These are phyloP conservation scores for Vitis cinerea DNA, from an alignment of 164 flowering plant genomes.

Conservation along the genomic window DNA sequence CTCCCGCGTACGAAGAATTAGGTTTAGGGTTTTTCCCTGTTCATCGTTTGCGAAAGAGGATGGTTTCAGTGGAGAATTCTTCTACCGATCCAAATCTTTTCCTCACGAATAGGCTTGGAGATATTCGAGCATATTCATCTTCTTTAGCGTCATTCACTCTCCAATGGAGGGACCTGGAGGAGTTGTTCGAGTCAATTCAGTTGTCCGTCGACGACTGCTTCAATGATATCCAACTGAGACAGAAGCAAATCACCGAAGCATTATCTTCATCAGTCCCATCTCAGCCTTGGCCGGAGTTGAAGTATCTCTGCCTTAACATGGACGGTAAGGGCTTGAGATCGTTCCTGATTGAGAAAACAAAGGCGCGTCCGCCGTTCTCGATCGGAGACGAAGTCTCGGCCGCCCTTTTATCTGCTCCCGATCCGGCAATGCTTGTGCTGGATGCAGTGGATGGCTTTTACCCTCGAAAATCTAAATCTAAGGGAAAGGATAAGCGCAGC, in stretches of 20 bases:
- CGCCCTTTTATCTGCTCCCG: not conserved
- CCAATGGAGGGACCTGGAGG: not conserved
- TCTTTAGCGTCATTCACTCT: conserved; percentile 1
- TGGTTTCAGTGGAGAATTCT: too few species aligned
- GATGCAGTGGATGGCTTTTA: not conserved
- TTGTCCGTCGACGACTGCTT: not conserved
- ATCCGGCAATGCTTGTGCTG: conserved; percentile 1
- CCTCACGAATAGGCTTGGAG: not conserved
- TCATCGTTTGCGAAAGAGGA: too few species aligned
- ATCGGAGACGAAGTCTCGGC: not conserved
- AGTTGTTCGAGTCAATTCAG: not conserved
- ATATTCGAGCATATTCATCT: not conserved
- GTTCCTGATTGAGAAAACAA: not conserved
- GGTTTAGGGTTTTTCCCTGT: too few species aligned
- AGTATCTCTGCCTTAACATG: not conserved
- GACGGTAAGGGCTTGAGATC: not conserved
- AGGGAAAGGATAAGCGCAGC: not conserved
- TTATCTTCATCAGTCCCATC: too few species aligned
- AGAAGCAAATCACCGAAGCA: too few species aligned
- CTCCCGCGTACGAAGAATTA: too few species aligned
- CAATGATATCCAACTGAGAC: too few species aligned
- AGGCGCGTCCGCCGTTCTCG: not conserved
- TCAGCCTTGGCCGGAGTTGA: not conserved
- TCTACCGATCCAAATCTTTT: too few species aligned
- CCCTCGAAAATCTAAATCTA: not conserved